Evolutionary conservation across 108 stramenopile species (phyloP), one percentile per base, ranked within the genome.

Genomic region (Cyclotella sp.): DNA sequence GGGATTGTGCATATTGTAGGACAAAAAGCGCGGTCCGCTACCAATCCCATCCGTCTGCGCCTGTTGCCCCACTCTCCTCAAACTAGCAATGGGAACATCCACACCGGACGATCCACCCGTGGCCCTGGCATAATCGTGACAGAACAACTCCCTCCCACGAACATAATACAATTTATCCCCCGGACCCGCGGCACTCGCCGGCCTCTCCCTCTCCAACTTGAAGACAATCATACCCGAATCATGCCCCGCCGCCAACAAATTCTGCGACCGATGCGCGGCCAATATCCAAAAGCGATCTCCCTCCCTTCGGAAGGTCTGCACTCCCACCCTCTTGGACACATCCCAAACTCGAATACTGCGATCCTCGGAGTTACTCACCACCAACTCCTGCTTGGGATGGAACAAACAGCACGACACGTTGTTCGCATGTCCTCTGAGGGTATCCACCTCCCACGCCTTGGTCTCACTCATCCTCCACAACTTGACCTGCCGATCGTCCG

Each of bases 381-480:
- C 95, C 59, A 99, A 87, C 75, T 99, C 99, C 70, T 96, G 93
- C 74, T 97, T 97, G 42, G 99, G 99, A 76, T 99, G 99, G 93
- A 98, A 99, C 49, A 99, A 79, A 78, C 98, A 98, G 73, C 98
- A 97, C 14, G 91, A 92, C 3, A 99, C 99, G 79, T 98, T 99
- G 96, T 99, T 99, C 57, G 97, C 97, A 76, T 99, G 99, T 19
- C 99, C 99, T 0, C 97, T 89, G 73, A 99, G 91, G 29, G 99
- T 98, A 89, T 99, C 98, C 41, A 99, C 99, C 84, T 99, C 99
- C 99, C 99, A 99, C 12, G 99, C 99, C 91, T 98, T 97, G 62
- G 98, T 98, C 77, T 99, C 98, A 72, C 88, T 95, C 98, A 98
- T 99, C 61, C 98, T 88, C 98, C 99, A 99, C 22, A 99, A 86